Evolutionary conservation across 106 monocot genomes (phyloP), one percentile per base, ranked within the genome.

Genomic region (Dendrobium nobile): DNA sequence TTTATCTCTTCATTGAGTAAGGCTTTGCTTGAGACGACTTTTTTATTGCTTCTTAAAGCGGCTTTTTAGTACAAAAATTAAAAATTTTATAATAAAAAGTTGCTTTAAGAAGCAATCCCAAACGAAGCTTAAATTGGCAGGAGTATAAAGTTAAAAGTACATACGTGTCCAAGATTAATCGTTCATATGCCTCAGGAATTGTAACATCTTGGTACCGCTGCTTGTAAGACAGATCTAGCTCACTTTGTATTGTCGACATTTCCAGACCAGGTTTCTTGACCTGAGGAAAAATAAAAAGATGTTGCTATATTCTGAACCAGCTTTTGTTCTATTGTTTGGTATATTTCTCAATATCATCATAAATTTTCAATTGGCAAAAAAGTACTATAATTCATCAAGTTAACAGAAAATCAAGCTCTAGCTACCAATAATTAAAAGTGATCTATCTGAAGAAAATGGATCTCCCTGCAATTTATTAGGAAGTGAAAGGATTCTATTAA

Each of bases 131-230:
- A n/a, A 64, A 64, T 24, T 64, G 4, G 13, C 51, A 51, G 15
- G 13, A 74, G n/a, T 26, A 44, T 43, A 43, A 43, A 74, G 64
- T 47, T 47, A 43, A 9, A 9, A 43, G 48, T 24, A 68, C 88
- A 17, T 84, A 94, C 98, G 95, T 95, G 84, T 99, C 98, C 77
- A 99, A 85, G 75, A 99, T 99, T 43, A 99, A 81, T 10, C 98
- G 91, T 79, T 99, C 98, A 73, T 99, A 99, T 76, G 95, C 98
- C 84, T 99, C 98, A 17, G 95, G 98, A 80, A 99, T 99, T 75
- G 19, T 77, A 59, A 88, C 88, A 33, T 83, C 91, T 87, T 95
- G 95, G 82, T 99, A 99, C 64, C 98, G 85, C 77, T 87, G 88
- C 28, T 85, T 85, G 79, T 99, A 99, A 41, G 98, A 99, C 73